Evolutionary conservation across 1,284 basidiomycete species (phyloP).

Genomic region (Cystobasidiaceae sp.): DNA sequence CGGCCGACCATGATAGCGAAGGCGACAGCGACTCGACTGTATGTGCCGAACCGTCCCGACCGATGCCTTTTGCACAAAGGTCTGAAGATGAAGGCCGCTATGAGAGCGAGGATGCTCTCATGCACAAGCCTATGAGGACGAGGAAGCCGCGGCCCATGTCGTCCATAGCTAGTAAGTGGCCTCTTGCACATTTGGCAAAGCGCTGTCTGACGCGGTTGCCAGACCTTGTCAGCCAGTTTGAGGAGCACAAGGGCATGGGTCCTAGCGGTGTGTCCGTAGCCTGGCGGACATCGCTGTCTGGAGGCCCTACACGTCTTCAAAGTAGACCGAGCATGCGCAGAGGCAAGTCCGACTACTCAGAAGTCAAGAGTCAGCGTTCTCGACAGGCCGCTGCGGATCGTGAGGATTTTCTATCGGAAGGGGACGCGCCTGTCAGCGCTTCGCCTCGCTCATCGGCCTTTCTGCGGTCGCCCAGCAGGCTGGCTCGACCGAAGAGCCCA

Average conservation of each 20-base stretch:
- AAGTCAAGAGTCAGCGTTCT: neutral
- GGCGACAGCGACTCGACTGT: constrained; percentile 83
- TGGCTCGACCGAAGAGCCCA: constrained; percentile 1
- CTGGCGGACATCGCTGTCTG: constrained; percentile 32
- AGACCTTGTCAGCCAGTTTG: constrained; percentile 25
- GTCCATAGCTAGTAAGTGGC: constrained; percentile 25
- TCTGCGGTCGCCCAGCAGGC: neutral
- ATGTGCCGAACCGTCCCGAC: constrained; percentile 55
- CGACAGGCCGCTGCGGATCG: constrained; percentile 14
- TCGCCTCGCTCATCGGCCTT: neutral
- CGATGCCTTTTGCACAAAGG: neutral
- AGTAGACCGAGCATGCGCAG: constrained; percentile 39
- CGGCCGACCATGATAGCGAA: neutral
- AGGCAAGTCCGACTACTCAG: constrained; percentile 36
- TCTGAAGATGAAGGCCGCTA: neutral
- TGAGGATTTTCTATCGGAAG: constrained; percentile 14
- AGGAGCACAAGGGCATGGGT: constrained; percentile 47
- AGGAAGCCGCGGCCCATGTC: constrained; percentile 1
- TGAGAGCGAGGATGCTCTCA: neutral
- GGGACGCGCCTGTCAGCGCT: neutral
- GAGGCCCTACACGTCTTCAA: constrained; percentile 43
- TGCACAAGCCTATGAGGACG: constrained; percentile 1
- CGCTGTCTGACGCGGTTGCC: neutral
- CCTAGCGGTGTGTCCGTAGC: neutral
- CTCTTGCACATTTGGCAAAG: neutral